These are phyloP conservation scores for Trichoderma breve DNA, from an alignment of 2,329 filamentous ascomycete genomes.

Conservation along the genomic window DNA sequence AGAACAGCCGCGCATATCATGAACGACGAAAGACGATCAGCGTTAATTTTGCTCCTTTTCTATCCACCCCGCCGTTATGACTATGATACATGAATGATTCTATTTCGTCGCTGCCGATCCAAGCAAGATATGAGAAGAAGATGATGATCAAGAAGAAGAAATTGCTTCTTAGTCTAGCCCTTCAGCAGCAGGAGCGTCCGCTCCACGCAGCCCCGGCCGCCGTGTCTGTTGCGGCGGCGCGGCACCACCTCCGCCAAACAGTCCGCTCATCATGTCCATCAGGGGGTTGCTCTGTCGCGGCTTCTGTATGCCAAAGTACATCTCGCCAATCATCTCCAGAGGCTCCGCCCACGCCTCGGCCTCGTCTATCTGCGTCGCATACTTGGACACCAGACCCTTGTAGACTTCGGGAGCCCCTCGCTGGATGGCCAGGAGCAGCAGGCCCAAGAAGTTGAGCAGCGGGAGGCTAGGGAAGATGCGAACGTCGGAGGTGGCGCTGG, in stretches of 20 bases:
- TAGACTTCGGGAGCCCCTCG: constrained; percentile 76
- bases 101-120: not conserved
- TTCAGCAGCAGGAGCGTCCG: constrained; percentile 52
- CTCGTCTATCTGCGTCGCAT: constrained; percentile 75
- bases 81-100: constrained; percentile 27
- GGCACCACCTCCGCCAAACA: constrained; percentile 75
- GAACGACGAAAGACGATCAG: not conserved
- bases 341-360: constrained; percentile 75
- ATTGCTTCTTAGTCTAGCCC: constrained; percentile 52
- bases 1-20: constrained; percentile 44
- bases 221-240: constrained; percentile 40
- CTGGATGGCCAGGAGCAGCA: constrained; percentile 81
- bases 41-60: constrained; percentile 3
- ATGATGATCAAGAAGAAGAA: not conserved
- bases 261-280: constrained; percentile 96
- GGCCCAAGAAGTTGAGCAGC: constrained; percentile 88
- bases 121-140: constrained; percentile 1
- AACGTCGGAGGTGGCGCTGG: constrained; percentile 68
- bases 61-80: constrained; percentile 23
- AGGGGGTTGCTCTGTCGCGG: constrained; percentile 88
- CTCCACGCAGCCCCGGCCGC: constrained; percentile 39
- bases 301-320: constrained; percentile 92
- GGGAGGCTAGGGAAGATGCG: constrained; percentile 87
- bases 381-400: constrained; percentile 78
- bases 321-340: constrained; percentile 84